Evolutionary conservation across 2,329 filamentous ascomycete species (phyloP), one percentile per base, ranked within the genome.

Genomic region (Fusarium drepaniforme): DNA sequence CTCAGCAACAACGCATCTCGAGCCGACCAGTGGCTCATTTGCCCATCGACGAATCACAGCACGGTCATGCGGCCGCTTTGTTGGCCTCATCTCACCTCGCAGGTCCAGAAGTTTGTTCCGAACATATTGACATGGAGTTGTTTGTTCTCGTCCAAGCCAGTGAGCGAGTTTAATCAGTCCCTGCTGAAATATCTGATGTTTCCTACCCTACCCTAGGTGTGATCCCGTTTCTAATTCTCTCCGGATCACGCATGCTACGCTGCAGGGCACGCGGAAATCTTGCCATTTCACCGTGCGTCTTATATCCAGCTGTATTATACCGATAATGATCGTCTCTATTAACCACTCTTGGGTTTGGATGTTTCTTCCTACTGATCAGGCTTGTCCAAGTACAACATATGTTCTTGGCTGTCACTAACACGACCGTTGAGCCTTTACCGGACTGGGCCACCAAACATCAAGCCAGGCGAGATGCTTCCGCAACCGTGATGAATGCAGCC

Each of bases 1-100:
- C 60, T 53, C 23, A 30, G 68, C 68, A 56, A 21, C 49, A 56
- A 56, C 49, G 53, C 56, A 58, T 58, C 23, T 37, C 56, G 1
- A 35, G 28, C 33, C 35, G 21, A 37, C 33, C 33, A 49, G 60
- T 38, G 64, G 67, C 38, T 71, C 64, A 73, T 74, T 74, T 73
- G 33, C 56, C 40, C 28, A 49, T 62, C 62, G 53, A 53, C 75
- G 66, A 77, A 76, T 76, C 71, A 71, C 25, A 56, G 37, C 44
- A 57, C 44, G 33, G 44, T 18, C 40, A 49, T 60, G 28, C 51
- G 51, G 40, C 62, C 49, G 59, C 46, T 38, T 30, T 38, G 58
- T n/a, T 16, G 25, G 64, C 33, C 63, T 66, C 28, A 63, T 63
- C 60, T 51, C 60, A 38, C 60, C 25, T 63, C 16, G 60, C 23